Percentiles rank a stretch among this genome's conserved stretches.
Conservation (phyloP, 1,139 yeast genomes). For the Scheffersomyces cryptocercus region DNA sequence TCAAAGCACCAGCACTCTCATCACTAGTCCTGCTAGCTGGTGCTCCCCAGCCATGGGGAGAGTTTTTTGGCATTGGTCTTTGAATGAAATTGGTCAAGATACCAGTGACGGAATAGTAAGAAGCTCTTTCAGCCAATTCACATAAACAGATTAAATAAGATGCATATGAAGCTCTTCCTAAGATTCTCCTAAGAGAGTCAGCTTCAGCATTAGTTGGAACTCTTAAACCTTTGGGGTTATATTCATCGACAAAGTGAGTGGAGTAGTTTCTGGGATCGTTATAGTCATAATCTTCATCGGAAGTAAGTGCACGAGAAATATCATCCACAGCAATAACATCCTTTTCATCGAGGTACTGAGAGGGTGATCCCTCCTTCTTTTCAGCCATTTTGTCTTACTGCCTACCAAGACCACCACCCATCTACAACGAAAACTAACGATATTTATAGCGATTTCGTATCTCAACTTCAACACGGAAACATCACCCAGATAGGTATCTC, state of each 20-base stretch:
- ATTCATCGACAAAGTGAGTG: conserved; percentile 28
- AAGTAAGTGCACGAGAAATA: neutral
- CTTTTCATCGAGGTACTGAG: neutral
- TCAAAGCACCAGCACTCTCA: conserved; percentile 44
- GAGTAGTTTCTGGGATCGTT: conserved; percentile 25
- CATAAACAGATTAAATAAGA: conserved; percentile 41
- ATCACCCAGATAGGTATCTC: too few species aligned
- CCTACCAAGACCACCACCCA: neutral
- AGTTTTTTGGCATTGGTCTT: conserved; percentile 52
- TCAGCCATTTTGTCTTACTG: neutral
- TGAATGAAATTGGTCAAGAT: conserved; percentile 45
- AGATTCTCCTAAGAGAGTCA: conserved; percentile 39
- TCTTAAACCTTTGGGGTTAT: conserved; percentile 35
- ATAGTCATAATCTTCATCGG: conserved; percentile 9
- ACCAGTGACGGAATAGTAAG: conserved; percentile 45
- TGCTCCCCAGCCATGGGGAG: conserved; percentile 44
- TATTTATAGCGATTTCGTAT: too few species aligned
- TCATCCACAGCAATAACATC: neutral
- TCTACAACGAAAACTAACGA: neutral
- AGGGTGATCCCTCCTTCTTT: neutral
- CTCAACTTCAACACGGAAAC: too few species aligned
- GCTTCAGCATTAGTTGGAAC: conserved; percentile 45
- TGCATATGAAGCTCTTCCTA: conserved; percentile 28
- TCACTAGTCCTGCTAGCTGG: conserved; percentile 31
- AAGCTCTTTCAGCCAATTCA: conserved; percentile 50